Evolutionary conservation across 306 rosid genomes (phyloP), one percentile per base, ranked within the genome.

Genomic region (Inga leiocalycina): DNA sequence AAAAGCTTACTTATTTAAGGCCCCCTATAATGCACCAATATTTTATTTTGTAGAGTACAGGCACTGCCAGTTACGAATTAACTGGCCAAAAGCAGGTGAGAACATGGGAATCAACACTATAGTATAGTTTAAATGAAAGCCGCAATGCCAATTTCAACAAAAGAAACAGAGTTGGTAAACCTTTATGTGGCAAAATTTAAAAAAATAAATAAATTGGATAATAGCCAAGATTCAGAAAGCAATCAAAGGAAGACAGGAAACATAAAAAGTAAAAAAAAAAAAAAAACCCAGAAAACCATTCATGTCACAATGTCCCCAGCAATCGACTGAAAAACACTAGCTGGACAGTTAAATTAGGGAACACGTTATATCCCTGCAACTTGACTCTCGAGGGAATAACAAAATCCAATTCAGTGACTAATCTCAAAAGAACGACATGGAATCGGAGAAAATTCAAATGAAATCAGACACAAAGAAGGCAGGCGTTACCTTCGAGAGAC

Each of bases 401-500:
- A 66, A 84, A 91, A 72, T 46, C 34, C 67, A 84, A 80, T 86
- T 86, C 80, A 35, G 71, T 49, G 56, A 66, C 66, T 24, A 57
- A 37, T 66, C 71, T 81, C 56, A 80, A 76, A 45, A 20, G 72
- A 85, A 80, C 79, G 71, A 79, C 27, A 35, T 22, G 2, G 8
- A 64, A 78, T 72, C 44, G 30, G 75, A 71, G 56, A 71, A 43
- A 71, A 41, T 41, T 45, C 10, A 45, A 43, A 71, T 6, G 37
- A 48, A 44, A 24, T 45, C 57, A 71, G 57, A 45, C 11, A 44
- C 35, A 22, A 68, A 37, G 10, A 34, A 71, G 39, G 32, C 43
- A 44, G 74, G 54, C 43, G 59, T 80, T 88, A 93, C 99, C 99
- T 70, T 92, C 92, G 27, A 72, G 69, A 86, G 98, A 87, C 67